phyloP scores from a whole-genome alignment of 2,329 filamentous ascomycete genomes.

The Gaeumannomyces sp. region DNA sequence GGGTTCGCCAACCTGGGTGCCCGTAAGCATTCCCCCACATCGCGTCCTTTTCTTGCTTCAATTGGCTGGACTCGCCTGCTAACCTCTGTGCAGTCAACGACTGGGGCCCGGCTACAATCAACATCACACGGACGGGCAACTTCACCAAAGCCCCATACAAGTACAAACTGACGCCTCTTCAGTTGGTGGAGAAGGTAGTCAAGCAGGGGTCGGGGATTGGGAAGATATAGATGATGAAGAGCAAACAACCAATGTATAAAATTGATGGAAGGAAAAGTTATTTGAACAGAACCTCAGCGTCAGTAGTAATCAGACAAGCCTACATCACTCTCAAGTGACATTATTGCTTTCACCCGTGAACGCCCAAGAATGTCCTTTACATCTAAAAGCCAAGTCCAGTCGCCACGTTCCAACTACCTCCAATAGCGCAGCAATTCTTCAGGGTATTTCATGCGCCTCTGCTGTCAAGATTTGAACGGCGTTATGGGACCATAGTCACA shows the following conservation, averaged over 20 bases:
- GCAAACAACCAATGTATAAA: background rate
- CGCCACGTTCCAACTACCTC: too few species aligned
- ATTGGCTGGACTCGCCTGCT: too few species aligned
- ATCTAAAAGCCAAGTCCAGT: too few species aligned
- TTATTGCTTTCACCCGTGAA: too few species aligned
- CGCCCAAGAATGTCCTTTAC: too few species aligned
- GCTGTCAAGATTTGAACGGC: too few species aligned
- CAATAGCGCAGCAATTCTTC: too few species aligned
- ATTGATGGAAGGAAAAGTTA: background rate
- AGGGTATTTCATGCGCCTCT: too few species aligned
- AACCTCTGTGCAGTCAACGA: slow-evolving; percentile 32
- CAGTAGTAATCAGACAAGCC: too few species aligned
- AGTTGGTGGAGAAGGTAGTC: slow-evolving; percentile 33
- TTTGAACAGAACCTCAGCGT: too few species aligned
- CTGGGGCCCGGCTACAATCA: slow-evolving; percentile 40
- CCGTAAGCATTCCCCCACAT: slow-evolving; percentile 28
- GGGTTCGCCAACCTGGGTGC: slow-evolving; percentile 48
- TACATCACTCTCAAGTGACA: too few species aligned
- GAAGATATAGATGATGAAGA: slow-evolving; percentile 24
- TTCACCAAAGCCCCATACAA: slow-evolving; percentile 43
- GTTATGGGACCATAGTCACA: too few species aligned
- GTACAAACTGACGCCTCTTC: slow-evolving; percentile 40
- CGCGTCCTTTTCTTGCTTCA: background rate
- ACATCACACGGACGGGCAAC: slow-evolving; percentile 44
- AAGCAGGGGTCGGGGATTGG: slow-evolving; percentile 40